Percentiles rank a stretch among this genome's conserved stretches.
These are phyloP conservation scores for Kodamaea plutei DNA, from an alignment of 1,139 yeast genomes.

Conservation along the genomic window DNA sequence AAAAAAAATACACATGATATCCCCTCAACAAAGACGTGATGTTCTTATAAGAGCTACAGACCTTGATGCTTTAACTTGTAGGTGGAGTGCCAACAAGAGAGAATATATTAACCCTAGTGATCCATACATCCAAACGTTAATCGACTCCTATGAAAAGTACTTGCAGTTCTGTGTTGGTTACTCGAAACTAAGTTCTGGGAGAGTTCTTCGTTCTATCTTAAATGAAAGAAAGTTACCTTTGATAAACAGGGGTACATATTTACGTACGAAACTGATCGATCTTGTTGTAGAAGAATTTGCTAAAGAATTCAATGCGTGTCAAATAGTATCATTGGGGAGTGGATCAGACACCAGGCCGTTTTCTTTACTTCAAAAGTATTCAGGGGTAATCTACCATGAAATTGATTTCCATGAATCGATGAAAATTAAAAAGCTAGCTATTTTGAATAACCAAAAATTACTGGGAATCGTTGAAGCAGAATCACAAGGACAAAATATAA, in stretches of 20 bases:
- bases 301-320: slow-evolving; percentile 32
- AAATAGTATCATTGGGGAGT: slow-evolving; percentile 84
- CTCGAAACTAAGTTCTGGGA: slow-evolving; percentile 34
- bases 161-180: slow-evolving; percentile 40
- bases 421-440: slow-evolving; percentile 54
- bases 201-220: slow-evolving; percentile 40
- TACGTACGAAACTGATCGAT: slow-evolving; percentile 66
- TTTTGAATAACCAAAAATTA: slow-evolving; percentile 29
- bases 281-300: slow-evolving; percentile 49
- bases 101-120: slow-evolving; percentile 55
- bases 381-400: slow-evolving; percentile 53
- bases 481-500: slow-evolving; percentile 7
- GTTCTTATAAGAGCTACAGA: slow-evolving; percentile 69
- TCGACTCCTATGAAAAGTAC: slow-evolving; percentile 36
- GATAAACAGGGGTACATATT: slow-evolving; percentile 77
- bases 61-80: slow-evolving; percentile 77
- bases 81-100: slow-evolving; percentile 52
- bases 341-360: slow-evolving; percentile 91
- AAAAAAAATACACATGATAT: slow-evolving; percentile 20
- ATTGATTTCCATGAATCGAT: slow-evolving; percentile 69
- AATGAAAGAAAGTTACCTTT: slow-evolving; percentile 62
- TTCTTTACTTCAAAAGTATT: slow-evolving; percentile 31
- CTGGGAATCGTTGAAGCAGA: slow-evolving; percentile 15
- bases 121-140: slow-evolving; percentile 39
- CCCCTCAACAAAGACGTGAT: slow-evolving; percentile 40